Conservation (phyloP, 257 asterid genomes). For the Linderniella brevidens region DNA sequence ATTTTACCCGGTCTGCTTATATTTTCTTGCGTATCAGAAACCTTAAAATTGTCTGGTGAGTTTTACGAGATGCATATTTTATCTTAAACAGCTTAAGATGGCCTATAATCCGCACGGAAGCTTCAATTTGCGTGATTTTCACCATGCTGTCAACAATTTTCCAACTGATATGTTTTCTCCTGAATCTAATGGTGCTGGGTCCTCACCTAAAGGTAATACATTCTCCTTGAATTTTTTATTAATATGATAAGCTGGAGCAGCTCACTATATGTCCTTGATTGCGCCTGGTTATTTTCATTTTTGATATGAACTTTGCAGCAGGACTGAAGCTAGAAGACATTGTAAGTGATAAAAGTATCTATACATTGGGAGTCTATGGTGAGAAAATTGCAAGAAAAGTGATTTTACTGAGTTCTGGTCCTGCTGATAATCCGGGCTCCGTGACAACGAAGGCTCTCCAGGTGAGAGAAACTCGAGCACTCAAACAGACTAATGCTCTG, state of each 20-base stretch:
- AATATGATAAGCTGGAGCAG: slow-evolving; percentile 1
- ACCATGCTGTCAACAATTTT: slow-evolving; percentile 63
- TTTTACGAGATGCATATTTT: slow-evolving; percentile 2
- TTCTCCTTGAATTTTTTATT: neutral
- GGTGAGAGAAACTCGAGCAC: slow-evolving; percentile 34
- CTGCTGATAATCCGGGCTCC: slow-evolving; percentile 33
- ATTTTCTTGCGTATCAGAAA: neutral
- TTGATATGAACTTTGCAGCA: slow-evolving; percentile 18
- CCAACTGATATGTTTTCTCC: slow-evolving; percentile 62
- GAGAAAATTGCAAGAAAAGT: slow-evolving; percentile 43
- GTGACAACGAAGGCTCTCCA: slow-evolving; percentile 38
- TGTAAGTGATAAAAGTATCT: slow-evolving; percentile 32
- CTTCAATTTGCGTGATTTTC: slow-evolving; percentile 81
- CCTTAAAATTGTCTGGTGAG: neutral
- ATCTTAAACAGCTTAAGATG: slow-evolving; percentile 56
- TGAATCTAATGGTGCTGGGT: slow-evolving; percentile 24
- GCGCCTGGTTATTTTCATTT: neutral
- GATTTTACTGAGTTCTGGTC: slow-evolving; percentile 39
- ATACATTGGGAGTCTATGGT: slow-evolving; percentile 40
- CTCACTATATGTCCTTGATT: neutral
- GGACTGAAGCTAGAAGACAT: slow-evolving; percentile 52
- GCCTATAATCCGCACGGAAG: slow-evolving; percentile 71
- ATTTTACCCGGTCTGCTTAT: neutral
- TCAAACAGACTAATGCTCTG: slow-evolving; percentile 10
- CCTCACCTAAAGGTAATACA: slow-evolving; percentile 25